These are phyloP conservation scores for Trichopus zeylanicus DNA, from an alignment of 116 monocot species.

Conservation along the genomic window DNA sequence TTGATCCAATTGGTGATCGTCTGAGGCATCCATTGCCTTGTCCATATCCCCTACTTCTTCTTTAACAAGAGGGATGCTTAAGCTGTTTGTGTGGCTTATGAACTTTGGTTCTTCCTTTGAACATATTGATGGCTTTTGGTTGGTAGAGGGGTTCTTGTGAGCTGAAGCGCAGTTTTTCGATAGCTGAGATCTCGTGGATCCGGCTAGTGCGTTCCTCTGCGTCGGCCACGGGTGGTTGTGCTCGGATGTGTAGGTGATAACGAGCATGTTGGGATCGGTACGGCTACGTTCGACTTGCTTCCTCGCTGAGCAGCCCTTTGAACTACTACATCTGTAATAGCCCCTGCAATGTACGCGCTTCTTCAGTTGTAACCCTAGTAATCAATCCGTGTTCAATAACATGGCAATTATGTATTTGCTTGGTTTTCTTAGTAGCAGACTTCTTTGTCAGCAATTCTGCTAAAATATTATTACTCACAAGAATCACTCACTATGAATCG, in stretches of 20 bases:
- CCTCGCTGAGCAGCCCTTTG: constrained; percentile 87
- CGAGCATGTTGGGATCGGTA: constrained; percentile 82
- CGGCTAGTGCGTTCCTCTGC: constrained; percentile 74
- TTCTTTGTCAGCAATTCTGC: too few relatives aligned
- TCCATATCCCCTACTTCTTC: constrained; percentile 15
- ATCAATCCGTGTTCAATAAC: too few relatives aligned
- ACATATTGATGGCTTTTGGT: not conserved
- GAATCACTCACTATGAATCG: too few relatives aligned
- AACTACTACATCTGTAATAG: constrained; percentile 93
- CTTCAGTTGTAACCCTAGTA: too few relatives aligned
- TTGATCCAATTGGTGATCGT: constrained; percentile 16
- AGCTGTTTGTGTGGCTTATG: constrained; percentile 2
- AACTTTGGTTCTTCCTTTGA: constrained; percentile 21
- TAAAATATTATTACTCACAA: too few relatives aligned
- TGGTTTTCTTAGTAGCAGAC: too few relatives aligned
- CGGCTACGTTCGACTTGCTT: constrained; percentile 91
- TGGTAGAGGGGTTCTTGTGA: constrained; percentile 11
- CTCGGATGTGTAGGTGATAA: constrained; percentile 93
- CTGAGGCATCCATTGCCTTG: constrained; percentile 3
- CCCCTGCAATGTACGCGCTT: constrained; percentile 41
- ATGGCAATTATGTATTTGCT: too few relatives aligned
- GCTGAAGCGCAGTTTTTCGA: constrained; percentile 20
- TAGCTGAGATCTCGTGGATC: constrained; percentile 47
- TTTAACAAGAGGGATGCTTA: constrained; percentile 3
- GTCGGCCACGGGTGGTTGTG: constrained; percentile 97